phyloP scores from a whole-genome alignment of 352 stramenopile species.

The Pythium coloratum region DNA sequence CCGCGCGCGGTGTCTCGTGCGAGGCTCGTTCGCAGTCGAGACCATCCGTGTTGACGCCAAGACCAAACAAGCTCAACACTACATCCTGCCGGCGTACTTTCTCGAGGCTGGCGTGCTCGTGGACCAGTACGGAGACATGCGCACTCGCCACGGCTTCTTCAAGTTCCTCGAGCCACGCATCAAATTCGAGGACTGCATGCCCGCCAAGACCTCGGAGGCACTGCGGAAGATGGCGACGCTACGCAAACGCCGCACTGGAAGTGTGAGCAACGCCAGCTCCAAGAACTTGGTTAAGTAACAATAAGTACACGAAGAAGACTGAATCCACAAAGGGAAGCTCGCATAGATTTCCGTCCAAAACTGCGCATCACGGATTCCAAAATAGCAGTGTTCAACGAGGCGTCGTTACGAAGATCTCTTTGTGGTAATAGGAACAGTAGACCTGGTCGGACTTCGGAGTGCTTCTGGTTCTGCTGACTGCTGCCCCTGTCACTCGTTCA shows the following conservation, averaged over 20 bases:
- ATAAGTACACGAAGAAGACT: too few relatives aligned
- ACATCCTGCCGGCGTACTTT: slow-evolving; percentile 21
- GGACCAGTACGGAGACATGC: slow-evolving; percentile 14
- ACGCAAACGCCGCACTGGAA: slow-evolving; percentile 2
- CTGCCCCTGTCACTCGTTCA: too few relatives aligned
- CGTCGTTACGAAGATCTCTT: too few relatives aligned
- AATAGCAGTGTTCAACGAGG: too few relatives aligned
- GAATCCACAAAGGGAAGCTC: too few relatives aligned
- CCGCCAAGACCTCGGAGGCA: slow-evolving; percentile 12
- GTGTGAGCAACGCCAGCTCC: too few relatives aligned
- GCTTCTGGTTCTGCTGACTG: too few relatives aligned
- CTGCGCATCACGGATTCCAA: too few relatives aligned
- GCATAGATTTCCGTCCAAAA: too few relatives aligned
- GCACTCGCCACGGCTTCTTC: slow-evolving; percentile 26
- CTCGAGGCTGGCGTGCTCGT: slow-evolving; percentile 27
- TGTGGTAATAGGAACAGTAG: too few relatives aligned
- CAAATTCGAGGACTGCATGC: slow-evolving; percentile 15
- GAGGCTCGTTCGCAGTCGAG: slow-evolving; percentile 18
- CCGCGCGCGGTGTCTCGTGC: slow-evolving; percentile 24
- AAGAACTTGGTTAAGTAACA: not conserved
- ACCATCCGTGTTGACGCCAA: slow-evolving; percentile 12
- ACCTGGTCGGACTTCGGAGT: too few relatives aligned
- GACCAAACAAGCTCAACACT: slow-evolving; percentile 7
- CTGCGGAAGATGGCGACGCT: slow-evolving; percentile 12
- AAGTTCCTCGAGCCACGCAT: slow-evolving; percentile 18